phyloP scores from a whole-genome alignment of 176 grass and related monocot species.

The Alloteropsis semialata region DNA sequence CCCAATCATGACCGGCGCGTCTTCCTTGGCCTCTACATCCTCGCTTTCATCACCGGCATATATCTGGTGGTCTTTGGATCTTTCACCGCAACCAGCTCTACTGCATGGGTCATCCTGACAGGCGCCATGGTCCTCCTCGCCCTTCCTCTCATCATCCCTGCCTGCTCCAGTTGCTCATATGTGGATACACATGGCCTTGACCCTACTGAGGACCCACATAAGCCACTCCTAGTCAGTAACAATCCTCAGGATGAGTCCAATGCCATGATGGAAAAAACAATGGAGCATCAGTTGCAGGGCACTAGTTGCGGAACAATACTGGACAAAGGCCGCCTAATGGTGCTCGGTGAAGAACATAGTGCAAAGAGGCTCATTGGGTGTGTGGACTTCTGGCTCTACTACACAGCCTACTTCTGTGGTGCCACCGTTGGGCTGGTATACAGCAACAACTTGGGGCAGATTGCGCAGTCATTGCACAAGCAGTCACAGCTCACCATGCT shows the following conservation, averaged over 20 bases:
- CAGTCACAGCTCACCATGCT: slow-evolving; percentile 64
- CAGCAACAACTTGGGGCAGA: slow-evolving; percentile 95
- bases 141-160: slow-evolving; percentile 60
- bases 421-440: slow-evolving; percentile 85
- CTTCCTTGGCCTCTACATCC: slow-evolving; percentile 71
- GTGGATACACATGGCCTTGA: slow-evolving; percentile 24
- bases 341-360: slow-evolving; percentile 71
- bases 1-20: slow-evolving; percentile 43
- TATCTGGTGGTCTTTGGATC: slow-evolving; percentile 75
- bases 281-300: slow-evolving; percentile 7
- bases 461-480: slow-evolving; percentile 64
- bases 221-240: slow-evolving; percentile 23
- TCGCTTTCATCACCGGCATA: slow-evolving; percentile 72
- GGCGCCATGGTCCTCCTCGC: slow-evolving; percentile 69
- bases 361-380: slow-evolving; percentile 60
- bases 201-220: slow-evolving; percentile 15
- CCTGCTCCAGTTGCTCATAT: slow-evolving; percentile 35
- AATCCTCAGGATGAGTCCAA: not conserved
- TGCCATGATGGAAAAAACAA: not conserved
- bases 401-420: slow-evolving; percentile 78
- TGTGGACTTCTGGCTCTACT: slow-evolving; percentile 93
- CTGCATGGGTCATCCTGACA: slow-evolving; percentile 50
- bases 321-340: slow-evolving; percentile 34
- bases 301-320: slow-evolving; percentile 32
- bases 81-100: slow-evolving; percentile 28